Conservation (phyloP, 2,329 filamentous ascomycete genomes). For the Pseudogymnoascus sp. region DNA sequence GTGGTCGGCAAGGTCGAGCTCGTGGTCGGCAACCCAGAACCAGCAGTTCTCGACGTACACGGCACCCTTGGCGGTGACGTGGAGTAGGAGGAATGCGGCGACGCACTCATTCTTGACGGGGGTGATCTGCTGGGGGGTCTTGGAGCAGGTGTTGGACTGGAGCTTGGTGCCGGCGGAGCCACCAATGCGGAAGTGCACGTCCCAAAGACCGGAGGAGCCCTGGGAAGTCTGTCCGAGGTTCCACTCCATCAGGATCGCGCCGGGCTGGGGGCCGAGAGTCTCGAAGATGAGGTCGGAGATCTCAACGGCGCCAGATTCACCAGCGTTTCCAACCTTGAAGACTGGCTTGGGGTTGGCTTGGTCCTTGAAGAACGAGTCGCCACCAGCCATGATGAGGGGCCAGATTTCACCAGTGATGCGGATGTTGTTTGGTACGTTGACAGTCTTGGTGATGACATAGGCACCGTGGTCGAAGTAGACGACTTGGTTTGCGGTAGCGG, state of each 20-base stretch:
- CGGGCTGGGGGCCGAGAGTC: slow-evolving; percentile 73
- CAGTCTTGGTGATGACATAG: slow-evolving; percentile 60
- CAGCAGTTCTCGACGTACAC: slow-evolving; percentile 83
- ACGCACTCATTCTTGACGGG: slow-evolving; percentile 58
- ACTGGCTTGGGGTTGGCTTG: slow-evolving; percentile 70
- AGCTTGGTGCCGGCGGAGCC: slow-evolving; percentile 77
- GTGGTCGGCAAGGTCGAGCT: slow-evolving; percentile 66
- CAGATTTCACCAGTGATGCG: slow-evolving; percentile 88
- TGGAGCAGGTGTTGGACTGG: slow-evolving; percentile 69
- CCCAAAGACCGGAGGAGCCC: slow-evolving; percentile 78
- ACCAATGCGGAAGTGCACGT: slow-evolving; percentile 90
- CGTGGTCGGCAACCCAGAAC: slow-evolving; percentile 88
- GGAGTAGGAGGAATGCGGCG: slow-evolving; percentile 63
- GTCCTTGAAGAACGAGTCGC: slow-evolving; percentile 61
- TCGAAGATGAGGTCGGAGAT: slow-evolving; percentile 82
- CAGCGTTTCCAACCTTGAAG: slow-evolving; percentile 71
- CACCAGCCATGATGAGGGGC: slow-evolving; percentile 80
- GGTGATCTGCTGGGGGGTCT: slow-evolving; percentile 58
- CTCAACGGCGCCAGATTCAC: slow-evolving; percentile 72
- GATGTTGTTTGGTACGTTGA: slow-evolving; percentile 68
- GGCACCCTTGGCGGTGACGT: slow-evolving; percentile 52
- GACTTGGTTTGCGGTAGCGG: slow-evolving; percentile 52
- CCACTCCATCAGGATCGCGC: slow-evolving; percentile 87
- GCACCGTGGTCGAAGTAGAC: slow-evolving; percentile 70
- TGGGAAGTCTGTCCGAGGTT: slow-evolving; percentile 62